Conservation (phyloP, 1,284 basidiomycete species). For the Athelia sp. region DNA sequence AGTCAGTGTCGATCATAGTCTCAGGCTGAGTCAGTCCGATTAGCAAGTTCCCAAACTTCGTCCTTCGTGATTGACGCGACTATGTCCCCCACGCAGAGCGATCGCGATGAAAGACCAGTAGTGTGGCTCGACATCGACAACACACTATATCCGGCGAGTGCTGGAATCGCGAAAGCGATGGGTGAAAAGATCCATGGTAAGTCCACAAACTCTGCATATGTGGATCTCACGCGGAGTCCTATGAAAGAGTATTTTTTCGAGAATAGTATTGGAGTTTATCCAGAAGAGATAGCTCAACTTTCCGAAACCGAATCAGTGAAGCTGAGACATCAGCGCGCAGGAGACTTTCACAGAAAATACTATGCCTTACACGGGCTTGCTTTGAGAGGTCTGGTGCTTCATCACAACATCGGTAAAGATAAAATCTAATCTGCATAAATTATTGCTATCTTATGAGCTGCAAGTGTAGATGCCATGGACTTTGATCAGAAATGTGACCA, state of each 20-base stretch:
- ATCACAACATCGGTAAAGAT: conserved; percentile 71
- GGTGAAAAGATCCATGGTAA: conserved; percentile 71
- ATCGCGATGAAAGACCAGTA: conserved; percentile 48
- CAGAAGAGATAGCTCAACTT: too few relatives aligned
- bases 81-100: too few relatives aligned
- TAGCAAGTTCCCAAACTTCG: too few relatives aligned
- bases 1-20: too few relatives aligned
- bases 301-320: conserved; percentile 39
- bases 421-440: conserved; percentile 1
- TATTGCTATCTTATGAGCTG: background rate
- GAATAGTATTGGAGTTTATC: too few relatives aligned
- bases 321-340: conserved; percentile 64
- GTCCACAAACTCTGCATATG: background rate
- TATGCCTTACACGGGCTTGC: conserved; percentile 82
- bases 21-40: too few relatives aligned
- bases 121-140: conserved; percentile 89
- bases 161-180: conserved; percentile 79
- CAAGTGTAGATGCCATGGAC: conserved; percentile 69
- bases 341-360: conserved; percentile 69
- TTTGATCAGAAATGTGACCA: conserved; percentile 85
- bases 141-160: conserved; percentile 75
- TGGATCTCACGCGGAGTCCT: background rate
- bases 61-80: too few relatives aligned
- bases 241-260: conserved; percentile 67
- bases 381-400: conserved; percentile 74